Percentiles rank a stretch among this genome's conserved stretches.
phyloP scores from a whole-genome alignment of 805 yeast genomes.

The Tetrapisispora taiwanensis region DNA sequence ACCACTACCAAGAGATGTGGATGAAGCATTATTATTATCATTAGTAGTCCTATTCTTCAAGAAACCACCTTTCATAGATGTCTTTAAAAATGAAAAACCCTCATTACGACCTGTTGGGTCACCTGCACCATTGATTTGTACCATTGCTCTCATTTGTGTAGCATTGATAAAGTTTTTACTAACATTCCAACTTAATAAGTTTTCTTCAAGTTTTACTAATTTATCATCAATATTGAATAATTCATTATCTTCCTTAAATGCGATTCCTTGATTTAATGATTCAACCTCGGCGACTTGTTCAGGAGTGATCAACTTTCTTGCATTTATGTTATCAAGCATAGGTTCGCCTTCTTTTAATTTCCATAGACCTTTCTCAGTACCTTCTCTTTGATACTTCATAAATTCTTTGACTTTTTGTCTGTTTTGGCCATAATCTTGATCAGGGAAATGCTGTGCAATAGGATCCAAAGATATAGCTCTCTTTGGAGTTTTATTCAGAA shows the following conservation, averaged over 20 bases:
- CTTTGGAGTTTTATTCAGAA: constrained; percentile 62
- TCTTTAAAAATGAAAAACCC: constrained; percentile 76
- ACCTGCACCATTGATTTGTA: constrained; percentile 88
- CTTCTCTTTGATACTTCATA: constrained; percentile 93
- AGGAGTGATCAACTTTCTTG: constrained; percentile 77
- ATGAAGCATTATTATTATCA: not conserved
- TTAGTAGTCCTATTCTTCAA: constrained; percentile 25
- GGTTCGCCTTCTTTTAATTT: constrained; percentile 60
- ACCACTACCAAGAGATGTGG: constrained; percentile 27
- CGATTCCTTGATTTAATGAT: constrained; percentile 91
- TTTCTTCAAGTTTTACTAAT: constrained; percentile 66
- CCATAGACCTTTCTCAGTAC: constrained; percentile 94
- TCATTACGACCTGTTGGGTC: constrained; percentile 90
- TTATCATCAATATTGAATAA: constrained; percentile 38
- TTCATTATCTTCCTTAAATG: constrained; percentile 70
- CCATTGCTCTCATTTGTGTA: constrained; percentile 94
- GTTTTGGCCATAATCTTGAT: constrained; percentile 94
- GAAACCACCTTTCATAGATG: constrained; percentile 95
- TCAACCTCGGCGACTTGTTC: constrained; percentile 84
- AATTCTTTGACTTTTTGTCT: constrained; percentile 92
- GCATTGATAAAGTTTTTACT: constrained; percentile 85
- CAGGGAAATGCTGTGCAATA: constrained; percentile 87
- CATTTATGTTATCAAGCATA: constrained; percentile 65
- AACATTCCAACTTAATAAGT: constrained; percentile 89
- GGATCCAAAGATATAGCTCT: constrained; percentile 77